A percentile compares a stretch with the other conserved stretches of the same genome.
These are phyloP conservation scores for Eucalyptus dawsonii DNA, from an alignment of 345 rosid genomes.

Conservation along the genomic window DNA sequence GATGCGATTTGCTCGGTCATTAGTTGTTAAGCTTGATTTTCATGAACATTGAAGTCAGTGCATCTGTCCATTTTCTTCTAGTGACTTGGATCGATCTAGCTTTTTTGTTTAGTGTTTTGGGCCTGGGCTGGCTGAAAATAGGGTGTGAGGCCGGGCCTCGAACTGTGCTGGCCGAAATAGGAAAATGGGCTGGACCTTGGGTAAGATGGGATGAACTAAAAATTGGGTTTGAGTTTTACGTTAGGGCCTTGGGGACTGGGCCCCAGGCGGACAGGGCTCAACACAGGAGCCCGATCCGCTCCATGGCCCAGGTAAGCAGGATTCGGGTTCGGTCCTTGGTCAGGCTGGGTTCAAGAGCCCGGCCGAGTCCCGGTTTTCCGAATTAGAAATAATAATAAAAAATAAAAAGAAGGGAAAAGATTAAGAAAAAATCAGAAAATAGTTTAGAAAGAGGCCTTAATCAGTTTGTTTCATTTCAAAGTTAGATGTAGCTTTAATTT, in stretches of 20 bases:
- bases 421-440: too few relatives aligned
- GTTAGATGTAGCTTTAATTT: too few relatives aligned
- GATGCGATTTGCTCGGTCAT: neutral
- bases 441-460: too few relatives aligned
- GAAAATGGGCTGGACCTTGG: neutral
- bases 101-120: neutral
- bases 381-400: neutral
- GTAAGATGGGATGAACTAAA: neutral
- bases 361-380: neutral
- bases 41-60: too few relatives aligned
- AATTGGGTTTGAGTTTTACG: neutral
- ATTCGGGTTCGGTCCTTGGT: neutral
- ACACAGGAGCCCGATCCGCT: neutral
- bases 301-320: too few relatives aligned
- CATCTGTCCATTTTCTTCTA: too few relatives aligned
- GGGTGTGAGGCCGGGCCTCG: too few relatives aligned
- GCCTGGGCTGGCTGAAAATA: neutral
- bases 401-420: fast-evolving
- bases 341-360: neutral
- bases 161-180: neutral
- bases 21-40: too few relatives aligned
- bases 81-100: neutral
- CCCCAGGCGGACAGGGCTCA: neutral
- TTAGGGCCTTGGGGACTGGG: neutral
- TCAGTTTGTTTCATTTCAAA: too few relatives aligned